Percentiles rank a stretch among this genome's conserved stretches.
These are phyloP conservation scores for Lasiodiplodia theobromae DNA, from an alignment of 2,329 filamentous ascomycete species.

Conservation along the genomic window DNA sequence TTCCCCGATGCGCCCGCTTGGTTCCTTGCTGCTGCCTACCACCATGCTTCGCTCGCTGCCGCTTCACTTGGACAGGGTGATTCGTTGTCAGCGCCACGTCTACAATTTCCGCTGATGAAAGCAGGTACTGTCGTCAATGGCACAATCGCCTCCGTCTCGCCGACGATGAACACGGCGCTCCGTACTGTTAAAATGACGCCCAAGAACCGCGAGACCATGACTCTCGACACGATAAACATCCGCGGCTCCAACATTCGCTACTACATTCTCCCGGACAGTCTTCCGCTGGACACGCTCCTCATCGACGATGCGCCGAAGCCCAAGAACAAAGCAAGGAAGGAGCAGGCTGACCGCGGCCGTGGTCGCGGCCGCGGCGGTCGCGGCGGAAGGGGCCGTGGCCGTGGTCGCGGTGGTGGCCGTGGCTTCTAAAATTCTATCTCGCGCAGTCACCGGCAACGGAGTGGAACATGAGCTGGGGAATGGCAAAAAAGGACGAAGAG, in stretches of 20 bases:
- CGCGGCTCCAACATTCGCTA: slow-evolving; percentile 96
- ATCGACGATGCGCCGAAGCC: slow-evolving; percentile 98
- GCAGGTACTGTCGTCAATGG: slow-evolving; percentile 93
- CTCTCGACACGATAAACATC: slow-evolving; percentile 94
- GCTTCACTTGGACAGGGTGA: not conserved
- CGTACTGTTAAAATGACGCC: slow-evolving; percentile 97
- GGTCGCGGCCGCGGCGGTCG: slow-evolving; percentile 60
- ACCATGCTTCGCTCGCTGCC: not conserved
- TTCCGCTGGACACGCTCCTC: slow-evolving; percentile 92
- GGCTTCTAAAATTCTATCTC: slow-evolving; percentile 16
- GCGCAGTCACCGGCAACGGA: not conserved
- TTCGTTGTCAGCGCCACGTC: not conserved
- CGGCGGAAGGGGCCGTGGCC: slow-evolving; percentile 52
- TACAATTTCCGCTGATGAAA: not conserved
- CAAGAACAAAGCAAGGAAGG: slow-evolving; percentile 99
- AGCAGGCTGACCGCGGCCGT: slow-evolving; percentile 63
- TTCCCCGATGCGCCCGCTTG: not conserved
- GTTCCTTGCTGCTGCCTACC: not conserved
- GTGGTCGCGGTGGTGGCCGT: slow-evolving; percentile 53
- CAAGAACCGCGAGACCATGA: slow-evolving; percentile 84
- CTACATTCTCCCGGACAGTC: slow-evolving; percentile 92
- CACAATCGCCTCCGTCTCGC: slow-evolving; percentile 94
- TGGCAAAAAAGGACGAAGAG: not conserved
- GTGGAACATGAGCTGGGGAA: not conserved
- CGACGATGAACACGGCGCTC: slow-evolving; percentile 97